Base-by-base conservation (phyloP, 1,284 basidiomycete genomes). In the Trichosporon coremiiforme region DNA sequence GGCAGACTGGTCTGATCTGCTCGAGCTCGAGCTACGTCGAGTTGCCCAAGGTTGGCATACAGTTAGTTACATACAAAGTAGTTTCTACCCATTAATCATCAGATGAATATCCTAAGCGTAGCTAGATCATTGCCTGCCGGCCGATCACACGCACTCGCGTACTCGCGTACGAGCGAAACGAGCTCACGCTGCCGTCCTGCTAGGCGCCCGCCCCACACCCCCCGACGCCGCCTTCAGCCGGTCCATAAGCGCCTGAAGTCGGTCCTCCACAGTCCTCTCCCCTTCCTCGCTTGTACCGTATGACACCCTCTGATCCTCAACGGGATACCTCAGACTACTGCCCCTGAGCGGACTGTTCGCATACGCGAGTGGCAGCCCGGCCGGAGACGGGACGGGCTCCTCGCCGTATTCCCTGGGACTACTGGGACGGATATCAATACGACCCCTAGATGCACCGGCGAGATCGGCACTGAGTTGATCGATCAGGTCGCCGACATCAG, bases 221-320 rank as follows among this genome's bases (percentile, higher is more conserved):
- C 73, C 73, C 4, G 70, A 71, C 17, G 70, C 74, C 15, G 71
- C 68, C 25, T 74, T 73, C 64, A 82, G 68, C 64, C 76, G 71
- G 73, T 82, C 80, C 74, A 82, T 71, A 65, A 82, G 70, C 47
- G 78, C 78, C 75, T 82, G 81, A 41, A 82, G 69, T n/a, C 81
- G 65, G 65, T 82, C 80, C 71, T 82, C 80, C 13, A 82, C 79
- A 0, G 73, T 71, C 33, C 67, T 71, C 29, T 68, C 73, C 4
- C 67, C 65, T 13, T 47, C 60, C 38, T 53, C 66, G 31, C 68
- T 35, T 67, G 22, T 70, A 10, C 36, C 36, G 36, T 38, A 38
- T 4, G 8, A 10, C 36, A 38, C 10, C 2, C 36, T 6, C 36
- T 38, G 6, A 2, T 10, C 36, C 36, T n/a, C n/a, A n/a, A 45